Evolutionary conservation across 192 early-diverging fungal genomes (phyloP).

Genomic region (Podila clonocystis): DNA sequence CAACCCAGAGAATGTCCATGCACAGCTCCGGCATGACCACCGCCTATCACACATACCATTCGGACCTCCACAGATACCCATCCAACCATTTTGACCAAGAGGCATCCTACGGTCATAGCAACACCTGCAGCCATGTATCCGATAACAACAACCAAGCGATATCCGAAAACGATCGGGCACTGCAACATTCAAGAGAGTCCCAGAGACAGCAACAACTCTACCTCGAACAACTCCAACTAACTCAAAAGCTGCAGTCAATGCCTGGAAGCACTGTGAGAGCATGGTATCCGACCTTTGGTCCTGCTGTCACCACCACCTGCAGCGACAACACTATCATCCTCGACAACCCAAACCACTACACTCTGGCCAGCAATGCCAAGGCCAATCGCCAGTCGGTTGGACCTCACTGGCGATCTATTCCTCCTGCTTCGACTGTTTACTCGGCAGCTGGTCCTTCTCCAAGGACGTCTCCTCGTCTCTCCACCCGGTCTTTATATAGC

Average conservation of each 20-base stretch:
- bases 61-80: neutral
- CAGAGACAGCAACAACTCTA: neutral
- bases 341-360: conserved; percentile 5
- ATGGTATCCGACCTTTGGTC: conserved; percentile 14
- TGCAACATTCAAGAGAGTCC: neutral
- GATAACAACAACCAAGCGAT: neutral
- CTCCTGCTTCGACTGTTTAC: neutral
- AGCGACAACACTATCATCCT: conserved; percentile 17
- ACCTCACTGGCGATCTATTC: conserved; percentile 23
- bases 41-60: neutral
- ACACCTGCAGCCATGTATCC: neutral
- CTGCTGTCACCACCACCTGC: conserved; percentile 10
- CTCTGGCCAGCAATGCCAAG: neutral
- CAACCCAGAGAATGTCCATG: neutral
- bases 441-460: neutral
- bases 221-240: neutral
- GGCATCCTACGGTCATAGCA: neutral
- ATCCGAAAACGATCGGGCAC: neutral
- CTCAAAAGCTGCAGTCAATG: neutral
- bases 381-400: conserved; percentile 16
- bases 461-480: neutral
- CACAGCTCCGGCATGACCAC: neutral
- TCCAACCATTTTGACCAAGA: neutral
- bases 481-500: neutral
- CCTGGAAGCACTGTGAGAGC: neutral